A percentile compares a stretch with the other conserved stretches of the same genome.
These are phyloP conservation scores for Sporothrix pallida DNA, from an alignment of 2,329 filamentous ascomycete species.

Conservation along the genomic window DNA sequence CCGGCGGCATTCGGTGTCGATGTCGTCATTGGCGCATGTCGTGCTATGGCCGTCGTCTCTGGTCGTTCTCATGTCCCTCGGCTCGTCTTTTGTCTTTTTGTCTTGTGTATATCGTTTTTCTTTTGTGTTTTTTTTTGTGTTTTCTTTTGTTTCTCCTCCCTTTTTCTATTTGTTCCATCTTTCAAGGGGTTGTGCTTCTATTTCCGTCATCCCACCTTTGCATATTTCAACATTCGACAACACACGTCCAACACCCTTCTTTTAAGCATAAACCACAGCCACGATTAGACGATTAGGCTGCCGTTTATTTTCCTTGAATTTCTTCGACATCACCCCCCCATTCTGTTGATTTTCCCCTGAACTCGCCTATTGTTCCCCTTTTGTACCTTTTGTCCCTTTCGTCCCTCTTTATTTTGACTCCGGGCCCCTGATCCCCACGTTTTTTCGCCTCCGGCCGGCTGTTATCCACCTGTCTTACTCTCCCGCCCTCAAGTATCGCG, in stretches of 20 bases:
- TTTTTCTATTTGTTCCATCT: background rate
- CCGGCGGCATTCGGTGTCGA: background rate
- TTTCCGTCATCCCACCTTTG: background rate
- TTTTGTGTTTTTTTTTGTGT: background rate
- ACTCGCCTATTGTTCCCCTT: conserved; percentile 1
- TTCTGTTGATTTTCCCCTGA: conserved; percentile 1
- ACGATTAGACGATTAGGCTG: conserved; percentile 26
- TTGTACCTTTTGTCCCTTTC: conserved; percentile 1
- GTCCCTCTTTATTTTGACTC: conserved; percentile 1
- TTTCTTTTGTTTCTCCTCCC: conserved; percentile 10
- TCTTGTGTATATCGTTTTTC: background rate
- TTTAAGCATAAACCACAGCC: conserved; percentile 28
- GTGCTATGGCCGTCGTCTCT: background rate
- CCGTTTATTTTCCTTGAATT: background rate
- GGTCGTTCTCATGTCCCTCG: conserved; percentile 1
- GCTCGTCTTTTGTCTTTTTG: background rate
- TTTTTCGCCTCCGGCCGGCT: background rate
- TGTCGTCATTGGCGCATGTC: background rate
- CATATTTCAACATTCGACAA: background rate
- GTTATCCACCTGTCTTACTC: conserved; percentile 8
- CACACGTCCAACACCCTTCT: background rate
- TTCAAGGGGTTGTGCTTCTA: background rate
- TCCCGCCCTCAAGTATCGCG: background rate
- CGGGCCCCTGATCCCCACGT: background rate
- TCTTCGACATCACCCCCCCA: background rate